Percentiles rank a stretch among this genome's conserved stretches.
These are phyloP conservation scores for Botrytis deweyae DNA, from an alignment of 2,329 filamentous ascomycete species.

Conservation along the genomic window DNA sequence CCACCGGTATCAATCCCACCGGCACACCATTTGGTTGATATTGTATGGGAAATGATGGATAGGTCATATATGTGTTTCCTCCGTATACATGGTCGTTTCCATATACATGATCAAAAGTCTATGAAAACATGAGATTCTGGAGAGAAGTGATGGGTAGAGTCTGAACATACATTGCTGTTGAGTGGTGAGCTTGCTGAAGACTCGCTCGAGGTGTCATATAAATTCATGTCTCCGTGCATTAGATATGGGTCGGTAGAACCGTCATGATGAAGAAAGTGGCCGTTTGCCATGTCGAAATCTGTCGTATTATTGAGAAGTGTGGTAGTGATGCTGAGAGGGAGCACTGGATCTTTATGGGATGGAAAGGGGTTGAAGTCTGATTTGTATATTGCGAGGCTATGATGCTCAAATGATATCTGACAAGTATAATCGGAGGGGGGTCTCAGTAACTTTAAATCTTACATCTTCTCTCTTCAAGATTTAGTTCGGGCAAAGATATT, in stretches of 20 bases:
- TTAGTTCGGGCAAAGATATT: constrained; percentile 19
- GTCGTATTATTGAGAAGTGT: not conserved
- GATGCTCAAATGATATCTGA: not conserved
- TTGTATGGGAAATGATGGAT: constrained; percentile 37
- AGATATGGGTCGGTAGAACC: constrained; percentile 30
- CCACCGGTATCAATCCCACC: constrained; percentile 37
- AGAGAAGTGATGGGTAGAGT: not conserved
- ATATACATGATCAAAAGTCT: constrained; percentile 24
- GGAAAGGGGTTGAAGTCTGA: not conserved
- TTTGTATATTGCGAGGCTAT: not conserved
- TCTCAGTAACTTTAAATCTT: constrained; percentile 20
- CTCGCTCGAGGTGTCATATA: constrained; percentile 39
- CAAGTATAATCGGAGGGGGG: constrained; percentile 1
- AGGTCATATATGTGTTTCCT: constrained; percentile 32
- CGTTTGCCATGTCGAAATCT: constrained; percentile 31
- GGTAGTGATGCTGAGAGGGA: not conserved
- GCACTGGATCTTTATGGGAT: not conserved
- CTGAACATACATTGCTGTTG: constrained; percentile 34
- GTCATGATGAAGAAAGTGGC: constrained; percentile 28
- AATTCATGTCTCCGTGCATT: constrained; percentile 31
- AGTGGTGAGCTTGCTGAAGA: constrained; percentile 38
- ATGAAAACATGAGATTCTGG: constrained; percentile 22
- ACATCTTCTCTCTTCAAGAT: not conserved
- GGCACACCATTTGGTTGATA: constrained; percentile 33
- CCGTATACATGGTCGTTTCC: constrained; percentile 34